Conservation (phyloP, 306 rosid genomes). For the Fagus sylvatica region DNA sequence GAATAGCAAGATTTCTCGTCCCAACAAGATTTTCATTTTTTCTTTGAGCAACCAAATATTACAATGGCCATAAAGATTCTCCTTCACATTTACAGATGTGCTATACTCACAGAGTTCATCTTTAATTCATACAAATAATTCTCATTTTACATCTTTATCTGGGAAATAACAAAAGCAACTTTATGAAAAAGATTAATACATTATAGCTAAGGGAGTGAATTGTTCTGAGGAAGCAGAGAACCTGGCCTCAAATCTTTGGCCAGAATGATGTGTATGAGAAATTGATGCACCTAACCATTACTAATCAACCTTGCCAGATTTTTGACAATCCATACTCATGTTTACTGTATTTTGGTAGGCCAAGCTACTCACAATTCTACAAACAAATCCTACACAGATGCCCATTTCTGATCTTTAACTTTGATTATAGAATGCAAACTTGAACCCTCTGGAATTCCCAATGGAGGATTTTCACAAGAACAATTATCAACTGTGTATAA, state of each 20-base stretch:
- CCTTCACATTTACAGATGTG: not conserved
- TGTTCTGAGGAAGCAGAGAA: not conserved
- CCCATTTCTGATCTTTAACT: constrained; percentile 36
- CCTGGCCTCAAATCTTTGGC: not conserved
- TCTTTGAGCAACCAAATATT: not conserved
- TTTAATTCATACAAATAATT: not conserved
- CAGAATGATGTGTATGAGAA: not conserved
- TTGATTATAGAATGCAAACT: constrained; percentile 42
- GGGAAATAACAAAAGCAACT: not conserved
- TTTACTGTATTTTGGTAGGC: not conserved
- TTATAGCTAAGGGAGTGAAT: not conserved
- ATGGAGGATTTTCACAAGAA: constrained; percentile 58
- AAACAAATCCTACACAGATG: not conserved
- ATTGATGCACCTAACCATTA: not conserved
- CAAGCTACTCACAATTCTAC: not conserved
- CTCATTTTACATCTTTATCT: not conserved
- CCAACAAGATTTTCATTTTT: not conserved
- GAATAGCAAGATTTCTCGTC: not conserved
- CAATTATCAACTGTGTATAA: constrained; percentile 58
- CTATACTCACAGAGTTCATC: not conserved
- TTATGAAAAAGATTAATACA: too few species aligned
- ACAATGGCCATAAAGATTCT: not conserved
- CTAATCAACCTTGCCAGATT: not conserved
- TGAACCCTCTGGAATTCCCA: constrained; percentile 79
- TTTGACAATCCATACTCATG: not conserved